These are phyloP conservation scores for Dactylonectria macrodidyma DNA, from an alignment of 2,329 filamentous ascomycete genomes.

Conservation along the genomic window DNA sequence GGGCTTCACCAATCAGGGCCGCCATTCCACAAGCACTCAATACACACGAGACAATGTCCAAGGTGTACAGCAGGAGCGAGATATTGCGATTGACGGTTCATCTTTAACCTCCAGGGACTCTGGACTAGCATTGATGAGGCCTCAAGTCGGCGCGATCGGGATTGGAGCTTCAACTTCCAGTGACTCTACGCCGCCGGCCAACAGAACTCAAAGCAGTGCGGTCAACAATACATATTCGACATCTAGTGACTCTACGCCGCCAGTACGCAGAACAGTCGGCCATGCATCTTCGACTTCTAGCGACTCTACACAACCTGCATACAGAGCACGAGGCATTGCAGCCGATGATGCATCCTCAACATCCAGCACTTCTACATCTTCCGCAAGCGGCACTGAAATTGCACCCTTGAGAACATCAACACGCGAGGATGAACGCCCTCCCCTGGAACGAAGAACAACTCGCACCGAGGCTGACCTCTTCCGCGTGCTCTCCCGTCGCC, in stretches of 20 bases:
- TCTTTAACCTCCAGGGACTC: conserved; percentile 8
- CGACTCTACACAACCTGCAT: too few relatives aligned
- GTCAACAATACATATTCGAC: too few relatives aligned
- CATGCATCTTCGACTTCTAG: too few relatives aligned
- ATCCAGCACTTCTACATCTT: conserved; percentile 19
- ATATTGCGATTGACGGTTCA: conserved; percentile 11
- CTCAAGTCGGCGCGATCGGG: too few relatives aligned
- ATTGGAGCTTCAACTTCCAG: too few relatives aligned
- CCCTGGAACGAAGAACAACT: conserved; percentile 43
- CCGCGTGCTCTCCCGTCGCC: conserved; percentile 62
- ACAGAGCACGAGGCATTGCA: background rate
- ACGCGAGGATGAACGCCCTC: conserved; percentile 30
- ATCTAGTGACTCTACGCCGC: too few relatives aligned
- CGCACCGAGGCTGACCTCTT: conserved; percentile 68
- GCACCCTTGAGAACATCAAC: conserved; percentile 48
- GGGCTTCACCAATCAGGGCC: background rate
- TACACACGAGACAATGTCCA: background rate
- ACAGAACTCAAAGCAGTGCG: too few relatives aligned
- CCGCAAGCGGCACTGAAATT: conserved; percentile 39
- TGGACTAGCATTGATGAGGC: too few relatives aligned
- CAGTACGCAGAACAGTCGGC: too few relatives aligned
- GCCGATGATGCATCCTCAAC: conserved; percentile 10
- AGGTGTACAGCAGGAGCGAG: background rate
- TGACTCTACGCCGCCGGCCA: too few relatives aligned
- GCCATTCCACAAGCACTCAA: background rate